phyloP scores from a whole-genome alignment of 164 flowering plant species.

The Brasenia schreberi region DNA sequence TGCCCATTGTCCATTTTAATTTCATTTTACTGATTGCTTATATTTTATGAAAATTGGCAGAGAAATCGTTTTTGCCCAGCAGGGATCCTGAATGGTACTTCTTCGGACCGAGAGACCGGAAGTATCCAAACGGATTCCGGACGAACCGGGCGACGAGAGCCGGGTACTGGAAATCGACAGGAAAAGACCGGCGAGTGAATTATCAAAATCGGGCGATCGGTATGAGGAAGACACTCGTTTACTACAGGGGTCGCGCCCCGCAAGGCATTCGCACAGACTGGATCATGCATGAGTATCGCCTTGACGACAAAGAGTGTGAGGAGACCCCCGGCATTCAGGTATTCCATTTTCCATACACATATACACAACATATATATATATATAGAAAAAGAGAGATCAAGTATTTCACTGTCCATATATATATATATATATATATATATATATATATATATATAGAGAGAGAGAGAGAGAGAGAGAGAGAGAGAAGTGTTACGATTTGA shows the following conservation, averaged over 20 bases:
- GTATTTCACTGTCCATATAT: no score
- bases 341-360: no score
- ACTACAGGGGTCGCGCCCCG: slow-evolving; percentile 72
- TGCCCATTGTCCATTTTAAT: no score
- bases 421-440: no score
- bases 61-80: slow-evolving; percentile 81
- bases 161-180: slow-evolving; percentile 89
- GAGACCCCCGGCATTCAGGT: slow-evolving; percentile 75
- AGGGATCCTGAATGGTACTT: slow-evolving; percentile 94
- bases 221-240: slow-evolving; percentile 82
- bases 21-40: no score
- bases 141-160: slow-evolving; percentile 86
- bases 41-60: slow-evolving; percentile 13
- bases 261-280: slow-evolving; percentile 76
- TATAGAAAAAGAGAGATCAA: no score
- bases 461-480: no score
- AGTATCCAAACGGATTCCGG: slow-evolving; percentile 82
- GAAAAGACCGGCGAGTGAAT: slow-evolving; percentile 66
- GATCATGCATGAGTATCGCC: slow-evolving; percentile 92
- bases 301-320: slow-evolving; percentile 68
- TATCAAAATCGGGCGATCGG: slow-evolving; percentile 63
- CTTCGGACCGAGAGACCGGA: slow-evolving; percentile 78
- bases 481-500: no score
- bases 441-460: no score
- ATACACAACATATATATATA: no score